Percentiles rank a stretch among this genome's conserved stretches.
Conservation (phyloP, 139 green algal genomes). For the Marvania coccoides region DNA sequence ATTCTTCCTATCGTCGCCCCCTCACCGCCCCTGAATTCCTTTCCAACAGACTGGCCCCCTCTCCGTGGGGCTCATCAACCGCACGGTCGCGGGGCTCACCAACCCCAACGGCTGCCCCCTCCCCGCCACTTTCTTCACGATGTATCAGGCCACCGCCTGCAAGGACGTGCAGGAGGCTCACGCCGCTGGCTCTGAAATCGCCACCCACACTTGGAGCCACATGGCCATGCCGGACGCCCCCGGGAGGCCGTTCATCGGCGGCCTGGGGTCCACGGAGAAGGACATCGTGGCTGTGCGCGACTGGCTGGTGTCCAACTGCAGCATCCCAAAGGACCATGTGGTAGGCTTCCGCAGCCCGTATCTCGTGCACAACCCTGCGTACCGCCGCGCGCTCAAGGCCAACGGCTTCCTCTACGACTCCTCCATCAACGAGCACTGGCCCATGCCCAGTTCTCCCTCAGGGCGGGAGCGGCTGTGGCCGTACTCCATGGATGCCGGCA, state of each 20-base stretch:
- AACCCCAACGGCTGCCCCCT: conserved; percentile 4
- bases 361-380: conserved; percentile 4
- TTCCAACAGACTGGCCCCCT: background rate
- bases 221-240: background rate
- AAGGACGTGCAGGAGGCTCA: background rate
- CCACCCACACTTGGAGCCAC: conserved; percentile 5
- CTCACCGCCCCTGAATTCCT: no score
- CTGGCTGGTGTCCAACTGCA: conserved; percentile 5
- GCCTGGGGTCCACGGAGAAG: background rate
- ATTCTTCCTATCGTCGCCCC: no score
- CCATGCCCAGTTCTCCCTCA: background rate
- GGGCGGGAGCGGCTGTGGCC: conserved; percentile 12
- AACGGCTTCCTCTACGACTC: conserved; percentile 22
- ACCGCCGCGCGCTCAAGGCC: conserved; percentile 14
- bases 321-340: conserved; percentile 7
- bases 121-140: conserved; percentile 7
- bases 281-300: conserved; percentile 2
- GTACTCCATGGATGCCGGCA: conserved; percentile 21
- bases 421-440: conserved; percentile 10
- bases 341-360: conserved; percentile 15
- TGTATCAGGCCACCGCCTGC: background rate
- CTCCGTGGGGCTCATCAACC: conserved; percentile 2
- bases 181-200: conserved; percentile 7
- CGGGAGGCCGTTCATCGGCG: background rate
- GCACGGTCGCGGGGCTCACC: background rate